A percentile compares a stretch with the other conserved stretches of the same genome.
Conservation (phyloP, 805 yeast genomes). For the Candida jianshihensis region DNA sequence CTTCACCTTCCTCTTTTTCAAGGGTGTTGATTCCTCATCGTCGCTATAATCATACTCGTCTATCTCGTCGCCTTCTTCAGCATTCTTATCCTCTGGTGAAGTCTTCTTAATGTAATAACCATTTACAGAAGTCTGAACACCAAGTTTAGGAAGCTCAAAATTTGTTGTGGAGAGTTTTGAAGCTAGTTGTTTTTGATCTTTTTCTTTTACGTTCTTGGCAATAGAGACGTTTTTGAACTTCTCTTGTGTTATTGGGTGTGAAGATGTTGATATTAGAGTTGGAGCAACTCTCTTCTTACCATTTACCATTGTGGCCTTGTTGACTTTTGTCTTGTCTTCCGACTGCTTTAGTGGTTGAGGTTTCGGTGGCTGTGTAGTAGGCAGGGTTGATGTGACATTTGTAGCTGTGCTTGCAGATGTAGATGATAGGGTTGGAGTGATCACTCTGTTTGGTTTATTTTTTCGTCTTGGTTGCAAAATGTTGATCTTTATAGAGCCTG, state of each 20-base stretch:
- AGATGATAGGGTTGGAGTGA: not conserved
- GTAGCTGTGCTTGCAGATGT: not conserved
- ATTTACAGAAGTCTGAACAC: conserved; percentile 57
- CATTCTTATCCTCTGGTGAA: conserved; percentile 18
- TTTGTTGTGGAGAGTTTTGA: conserved; percentile 34
- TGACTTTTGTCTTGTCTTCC: conserved; percentile 19
- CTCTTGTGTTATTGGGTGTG: conserved; percentile 16
- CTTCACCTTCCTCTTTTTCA: conserved; percentile 28
- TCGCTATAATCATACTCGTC: conserved; percentile 36
- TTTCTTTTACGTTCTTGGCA: conserved; percentile 8
- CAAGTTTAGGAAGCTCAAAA: conserved; percentile 52
- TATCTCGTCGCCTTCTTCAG: conserved; percentile 21
- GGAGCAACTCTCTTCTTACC: conserved; percentile 77
- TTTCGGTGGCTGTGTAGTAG: conserved; percentile 1
- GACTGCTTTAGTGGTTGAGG: conserved; percentile 19
- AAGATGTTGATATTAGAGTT: conserved; percentile 44
- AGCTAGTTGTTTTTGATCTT: conserved; percentile 1
- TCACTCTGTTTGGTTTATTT: conserved; percentile 1
- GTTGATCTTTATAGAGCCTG: conserved; percentile 5
- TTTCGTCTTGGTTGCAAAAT: not conserved
- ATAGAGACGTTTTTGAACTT: conserved; percentile 12
- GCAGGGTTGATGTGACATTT: too few relatives aligned
- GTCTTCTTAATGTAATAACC: conserved; percentile 38
- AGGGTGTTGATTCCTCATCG: conserved; percentile 33
- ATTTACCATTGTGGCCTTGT: conserved; percentile 59